Percentiles rank a stretch among this genome's conserved stretches.
These are phyloP conservation scores for Eucalyptus curtisii DNA, from an alignment of 345 rosid genomes.

Conservation along the genomic window DNA sequence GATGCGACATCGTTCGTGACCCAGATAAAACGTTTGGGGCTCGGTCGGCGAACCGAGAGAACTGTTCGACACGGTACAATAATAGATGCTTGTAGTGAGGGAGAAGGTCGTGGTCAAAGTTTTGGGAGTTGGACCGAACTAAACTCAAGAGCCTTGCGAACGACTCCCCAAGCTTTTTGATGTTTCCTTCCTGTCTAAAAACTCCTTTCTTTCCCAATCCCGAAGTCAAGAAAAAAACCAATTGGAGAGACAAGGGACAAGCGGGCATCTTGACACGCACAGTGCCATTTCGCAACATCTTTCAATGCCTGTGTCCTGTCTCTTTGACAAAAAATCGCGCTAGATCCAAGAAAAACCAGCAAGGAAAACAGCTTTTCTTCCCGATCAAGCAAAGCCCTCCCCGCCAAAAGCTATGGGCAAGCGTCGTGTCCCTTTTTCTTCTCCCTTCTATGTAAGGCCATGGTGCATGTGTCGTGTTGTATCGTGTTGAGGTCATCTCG, in stretches of 20 bases:
- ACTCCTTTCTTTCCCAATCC: neutral
- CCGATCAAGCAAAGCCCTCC: neutral
- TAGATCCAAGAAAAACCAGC: neutral
- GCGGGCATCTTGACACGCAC: neutral
- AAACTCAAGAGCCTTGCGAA: neutral
- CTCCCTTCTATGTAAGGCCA: neutral
- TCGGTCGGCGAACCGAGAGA: neutral
- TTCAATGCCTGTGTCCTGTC: neutral
- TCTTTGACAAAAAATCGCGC: neutral
- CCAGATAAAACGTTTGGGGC: neutral
- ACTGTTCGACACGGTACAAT: neutral
- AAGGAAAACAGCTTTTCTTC: neutral
- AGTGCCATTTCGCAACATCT: neutral
- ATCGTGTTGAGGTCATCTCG: neutral
- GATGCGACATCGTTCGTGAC: neutral
- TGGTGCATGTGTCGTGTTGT: neutral
- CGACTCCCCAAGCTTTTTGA: neutral
- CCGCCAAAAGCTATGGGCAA: neutral
- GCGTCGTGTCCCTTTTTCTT: neutral
- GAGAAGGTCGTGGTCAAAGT: neutral
- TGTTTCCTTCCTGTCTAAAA: neutral
- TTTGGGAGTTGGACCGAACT: neutral
- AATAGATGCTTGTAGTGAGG: neutral
- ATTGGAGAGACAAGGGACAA: neutral
- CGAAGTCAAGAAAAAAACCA: neutral